Evolutionary conservation across 139 green algal species (phyloP), one percentile per base, ranked within the genome.

Genomic region (Chlorella ohadii): DNA sequence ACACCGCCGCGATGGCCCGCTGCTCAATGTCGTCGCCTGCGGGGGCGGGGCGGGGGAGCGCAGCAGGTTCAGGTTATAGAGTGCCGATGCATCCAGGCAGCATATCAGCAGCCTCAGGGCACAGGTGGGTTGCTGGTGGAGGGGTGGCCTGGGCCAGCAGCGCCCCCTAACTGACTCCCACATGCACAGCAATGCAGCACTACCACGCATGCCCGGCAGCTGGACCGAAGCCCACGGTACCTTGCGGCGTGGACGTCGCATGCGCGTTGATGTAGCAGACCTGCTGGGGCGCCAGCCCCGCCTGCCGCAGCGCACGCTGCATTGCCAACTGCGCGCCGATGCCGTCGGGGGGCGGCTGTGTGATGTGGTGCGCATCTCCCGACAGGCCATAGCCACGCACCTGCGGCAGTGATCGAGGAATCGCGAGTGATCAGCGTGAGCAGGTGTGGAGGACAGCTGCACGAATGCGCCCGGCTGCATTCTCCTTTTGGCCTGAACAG

Each of bases 251-350:
- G 15, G 90, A 94, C 1, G 94, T 98, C 57, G 94, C 97, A 85
- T 99, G 97, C 0, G 96, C 96, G 76, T 98, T 99, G 79, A 99
- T 79, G 91, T 99, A 98, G 27, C 74, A 80, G 22, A 99, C 80
- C 59, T 95, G 78, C 0, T 28, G 17, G 0, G 91, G 79, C 0
- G 33, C 4, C 34, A 97, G 7, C 0, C 93, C 92, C 2, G 90
- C 89, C 23, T 90, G 75, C 5, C 38, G 1, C 31, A 96, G 73
- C 12, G 93, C 91, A 15, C 84, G 72, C n/a, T 41, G 56, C 93
- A 97, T 96, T 6, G 92, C 92, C 28, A 91, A 76, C 39, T 71
- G 34, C 12, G 94, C 94, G 4, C 94, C 94, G 3, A 39, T 91
- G 27, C 85, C 86, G 79, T 94, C 77, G 66, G 88, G 41, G 11